A percentile compares a stretch with the other conserved stretches of the same genome.
phyloP scores from a whole-genome alignment of 2,329 filamentous ascomycete species.

The Aspergillus quadricinctus region DNA sequence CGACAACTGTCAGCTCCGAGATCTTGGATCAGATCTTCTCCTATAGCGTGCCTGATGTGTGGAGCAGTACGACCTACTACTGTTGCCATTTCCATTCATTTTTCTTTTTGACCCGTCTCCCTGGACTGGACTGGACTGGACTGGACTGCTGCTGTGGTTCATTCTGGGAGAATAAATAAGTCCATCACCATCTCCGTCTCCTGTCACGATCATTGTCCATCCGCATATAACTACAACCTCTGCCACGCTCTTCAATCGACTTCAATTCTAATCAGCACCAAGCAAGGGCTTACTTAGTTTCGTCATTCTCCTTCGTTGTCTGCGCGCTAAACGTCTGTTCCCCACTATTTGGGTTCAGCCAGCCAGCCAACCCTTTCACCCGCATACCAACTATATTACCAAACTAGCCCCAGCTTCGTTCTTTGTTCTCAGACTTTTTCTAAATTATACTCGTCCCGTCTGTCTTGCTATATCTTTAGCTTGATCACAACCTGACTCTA shows the following conservation, averaged over 20 bases:
- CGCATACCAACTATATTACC: neutral
- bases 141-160: slow-evolving; percentile 15
- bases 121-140: slow-evolving; percentile 28
- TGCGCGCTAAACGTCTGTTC: slow-evolving; percentile 1
- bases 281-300: neutral
- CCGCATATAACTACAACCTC: slow-evolving; percentile 16
- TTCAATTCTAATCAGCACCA: neutral
- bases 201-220: slow-evolving; percentile 5
- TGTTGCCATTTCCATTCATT: slow-evolving; percentile 17
- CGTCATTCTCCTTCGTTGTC: neutral
- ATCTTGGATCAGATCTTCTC: slow-evolving; percentile 39
- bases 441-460: neutral
- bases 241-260: slow-evolving; percentile 6
- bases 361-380: slow-evolving; percentile 1
- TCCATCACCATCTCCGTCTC: slow-evolving; percentile 14
- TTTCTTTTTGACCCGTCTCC: slow-evolving; percentile 33
- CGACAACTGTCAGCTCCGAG: slow-evolving; percentile 35
- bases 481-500: neutral
- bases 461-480: neutral
- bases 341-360: slow-evolving; percentile 1
- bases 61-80: slow-evolving; percentile 12
- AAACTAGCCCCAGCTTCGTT: neutral
- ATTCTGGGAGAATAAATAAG: slow-evolving; percentile 13
- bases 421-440: neutral
- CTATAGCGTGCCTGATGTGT: slow-evolving; percentile 31